These are phyloP conservation scores for Microstegium vimineum DNA, from an alignment of 176 grass and related monocot genomes.

Conservation along the genomic window DNA sequence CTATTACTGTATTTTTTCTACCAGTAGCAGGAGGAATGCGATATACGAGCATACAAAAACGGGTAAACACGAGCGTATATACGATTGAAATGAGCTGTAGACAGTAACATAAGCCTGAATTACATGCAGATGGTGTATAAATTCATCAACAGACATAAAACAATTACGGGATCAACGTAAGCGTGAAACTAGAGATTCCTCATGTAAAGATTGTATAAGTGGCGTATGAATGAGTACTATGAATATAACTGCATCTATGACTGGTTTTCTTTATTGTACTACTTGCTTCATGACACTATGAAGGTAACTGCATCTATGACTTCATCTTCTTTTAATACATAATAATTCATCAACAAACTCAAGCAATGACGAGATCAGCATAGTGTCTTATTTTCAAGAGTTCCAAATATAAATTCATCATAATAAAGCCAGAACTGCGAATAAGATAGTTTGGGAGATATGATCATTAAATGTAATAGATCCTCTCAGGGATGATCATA, in stretches of 20 bases:
- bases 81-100: not conserved
- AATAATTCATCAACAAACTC: not conserved
- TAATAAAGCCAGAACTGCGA: not conserved
- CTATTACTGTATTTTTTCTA: not conserved
- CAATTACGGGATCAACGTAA: not conserved
- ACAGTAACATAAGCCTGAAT: not conserved
- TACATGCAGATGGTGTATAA: not conserved
- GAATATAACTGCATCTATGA: not conserved
- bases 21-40: not conserved
- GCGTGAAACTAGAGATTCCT: not conserved
- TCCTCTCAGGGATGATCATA: not conserved
- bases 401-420: not conserved
- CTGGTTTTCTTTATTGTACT: not conserved
- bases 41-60: not conserved
- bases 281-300: not conserved
- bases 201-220: too few relatives aligned
- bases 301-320: not conserved
- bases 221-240: not conserved
- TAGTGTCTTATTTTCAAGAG: not conserved
- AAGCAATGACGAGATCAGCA: not conserved
- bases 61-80: not conserved
- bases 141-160: not conserved
- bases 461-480: not conserved
- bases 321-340: not conserved
- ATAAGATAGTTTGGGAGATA: not conserved